Evolutionary conservation across 495 filamentous ascomycete genomes (phyloP), one percentile per base, ranked within the genome.

Genomic region (Chaetomium cochliodes): DNA sequence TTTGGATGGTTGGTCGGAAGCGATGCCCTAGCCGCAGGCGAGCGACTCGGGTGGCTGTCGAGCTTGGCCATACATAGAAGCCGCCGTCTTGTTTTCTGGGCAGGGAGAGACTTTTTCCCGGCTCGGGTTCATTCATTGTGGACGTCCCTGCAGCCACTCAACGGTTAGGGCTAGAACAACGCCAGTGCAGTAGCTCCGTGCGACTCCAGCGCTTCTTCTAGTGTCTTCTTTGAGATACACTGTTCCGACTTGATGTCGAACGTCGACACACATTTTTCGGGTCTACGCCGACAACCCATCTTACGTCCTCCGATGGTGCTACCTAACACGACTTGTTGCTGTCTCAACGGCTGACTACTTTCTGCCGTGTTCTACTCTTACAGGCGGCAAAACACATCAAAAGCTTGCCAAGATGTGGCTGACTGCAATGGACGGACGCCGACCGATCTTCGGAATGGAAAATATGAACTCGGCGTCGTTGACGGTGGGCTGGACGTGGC

Each of bases 291-390:
- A 53, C 47, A 28, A 8, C 33, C 28, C 47, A 39, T 50, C 46
- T 37, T 6, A 18, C 5, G 47, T 42, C 28, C 20, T 20, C 30
- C 23, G 50, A 55, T 46, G 47, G 63, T 65, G 37, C 16, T 18
- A 47, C 63, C 42, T 51, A 15, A 30, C 46, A 65, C 62, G n/a
- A 23, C 55, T 59, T 42, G 0, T 25, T 53, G 33, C 37, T 53
- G 30, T 59, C 25, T 51, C 49, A 26, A 65, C 55, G 63, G 63
- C 30, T 46, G 46, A 23, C 18, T 30, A 16, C 53, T 41, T 58
- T 44, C 22, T 54, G n/a, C 55, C 55, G 55, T 59, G 55, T 30
- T 55, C 44, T 25, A 15, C 22, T 59, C 16, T 44, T 20, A 65
- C 47, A 30, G 30, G 22, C 47, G 30, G 54, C 7, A 39, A 18